Percentiles rank a stretch among this genome's conserved stretches.
phyloP scores from a whole-genome alignment of 1,139 yeast genomes.

The Scheffersomyces stambukii region DNA sequence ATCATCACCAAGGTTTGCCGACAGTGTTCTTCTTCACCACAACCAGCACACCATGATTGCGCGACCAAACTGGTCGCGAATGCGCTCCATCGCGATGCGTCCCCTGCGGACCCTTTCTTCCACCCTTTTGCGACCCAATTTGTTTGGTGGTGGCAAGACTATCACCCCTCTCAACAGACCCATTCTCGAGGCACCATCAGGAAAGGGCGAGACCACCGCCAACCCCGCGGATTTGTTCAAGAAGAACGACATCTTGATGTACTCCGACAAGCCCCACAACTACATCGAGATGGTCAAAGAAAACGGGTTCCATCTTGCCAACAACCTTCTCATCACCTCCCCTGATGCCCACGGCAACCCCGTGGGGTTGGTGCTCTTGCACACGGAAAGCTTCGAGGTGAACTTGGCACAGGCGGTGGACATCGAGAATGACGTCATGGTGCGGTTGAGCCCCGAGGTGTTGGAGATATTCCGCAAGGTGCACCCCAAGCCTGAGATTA shows the following conservation, averaged over 20 bases:
- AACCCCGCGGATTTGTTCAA: constrained; percentile 46
- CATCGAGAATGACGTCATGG: constrained; percentile 40
- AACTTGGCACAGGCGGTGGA: constrained; percentile 36
- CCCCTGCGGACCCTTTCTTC: not conserved
- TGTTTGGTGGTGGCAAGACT: constrained; percentile 28
- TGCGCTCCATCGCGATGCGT: not conserved
- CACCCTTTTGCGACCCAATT: constrained; percentile 1
- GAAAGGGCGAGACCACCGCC: constrained; percentile 36
- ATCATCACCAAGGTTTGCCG: too few species aligned
- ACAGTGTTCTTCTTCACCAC: too few species aligned
- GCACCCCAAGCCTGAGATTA: constrained; percentile 75
- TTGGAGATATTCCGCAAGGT: constrained; percentile 51
- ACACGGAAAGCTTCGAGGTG: constrained; percentile 61
- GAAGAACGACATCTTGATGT: constrained; percentile 42
- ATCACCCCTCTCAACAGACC: constrained; percentile 5
- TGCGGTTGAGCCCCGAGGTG: constrained; percentile 34
- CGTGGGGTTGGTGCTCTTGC: constrained; percentile 55
- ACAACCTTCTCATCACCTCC: constrained; percentile 35
- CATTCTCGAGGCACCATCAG: constrained; percentile 27
- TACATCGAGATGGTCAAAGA: constrained; percentile 40
- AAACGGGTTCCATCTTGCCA: constrained; percentile 41
- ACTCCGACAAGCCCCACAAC: constrained; percentile 40
- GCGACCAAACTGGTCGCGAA: too few species aligned
- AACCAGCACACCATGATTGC: too few species aligned
- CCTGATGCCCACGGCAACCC: constrained; percentile 44